Base-by-base conservation (phyloP, 2,329 filamentous ascomycete genomes). In the Colletotrichum horii region DNA sequence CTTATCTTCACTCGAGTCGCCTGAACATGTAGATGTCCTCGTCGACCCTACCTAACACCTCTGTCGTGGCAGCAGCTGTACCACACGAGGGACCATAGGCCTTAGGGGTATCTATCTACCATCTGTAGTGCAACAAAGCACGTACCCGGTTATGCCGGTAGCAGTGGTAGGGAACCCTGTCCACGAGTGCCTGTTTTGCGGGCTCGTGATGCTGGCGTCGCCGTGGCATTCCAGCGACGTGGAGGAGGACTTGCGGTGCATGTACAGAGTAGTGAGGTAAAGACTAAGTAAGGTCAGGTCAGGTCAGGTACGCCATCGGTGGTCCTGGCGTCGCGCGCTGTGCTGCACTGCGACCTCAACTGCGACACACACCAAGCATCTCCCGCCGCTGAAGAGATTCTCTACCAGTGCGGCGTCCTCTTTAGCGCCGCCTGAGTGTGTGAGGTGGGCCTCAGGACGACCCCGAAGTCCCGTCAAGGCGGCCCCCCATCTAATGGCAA, bases 371-470 rank as follows among this genome's bases (percentile, higher is more conserved):
- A 62, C 58, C 58, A 62, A 32, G 32, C 43, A 26, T 56, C 34
- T 36, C 34, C 24, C 34, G 60, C 22, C 52, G 64, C 38, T 73
- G 56, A 67, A 73, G 64, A 69, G 36, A 68, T 69, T 55, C 65
- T 66, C 30, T 34, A 65, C 58, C 58, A 62, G 28, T 61, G 30
- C 58, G 30, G 58, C 58, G 32, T 62, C 30, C 16, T 66, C 48
- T 48, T 61, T 75, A 75, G 74, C 74, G 74, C 32, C 61, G 30
- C 55, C 65, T 75, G 22, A 26, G 61, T 62, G 68, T 55, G n/a
- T 61, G 56, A 72, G 74, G 73, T 75, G 70, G 70, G 58, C 64
- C 73, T 36, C 70, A 65, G 26, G 62, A 60, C 56, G 64, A 36
- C 61, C 68, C 68, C 68, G 38, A 71, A 15, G n/a, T 26, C 28